phyloP scores from a whole-genome alignment of 768 basidiomycete genomes.

The Boletus vermiculosoides region DNA sequence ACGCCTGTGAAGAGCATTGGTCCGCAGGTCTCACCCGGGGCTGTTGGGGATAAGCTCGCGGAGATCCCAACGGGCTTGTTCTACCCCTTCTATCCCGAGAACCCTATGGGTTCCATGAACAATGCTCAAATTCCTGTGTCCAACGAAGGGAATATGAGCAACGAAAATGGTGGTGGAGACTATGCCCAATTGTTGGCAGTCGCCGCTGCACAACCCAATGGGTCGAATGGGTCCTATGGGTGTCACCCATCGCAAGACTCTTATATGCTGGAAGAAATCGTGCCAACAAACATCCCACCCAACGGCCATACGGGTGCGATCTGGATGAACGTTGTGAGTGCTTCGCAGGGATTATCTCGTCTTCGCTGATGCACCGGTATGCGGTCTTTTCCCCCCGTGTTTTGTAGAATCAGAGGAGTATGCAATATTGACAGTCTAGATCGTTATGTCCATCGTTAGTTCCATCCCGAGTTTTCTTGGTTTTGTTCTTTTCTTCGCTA shows the following conservation, averaged over 20 bases:
- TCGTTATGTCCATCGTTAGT: not conserved
- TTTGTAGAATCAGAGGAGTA: conserved; percentile 25
- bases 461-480: not conserved
- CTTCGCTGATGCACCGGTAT: conserved; percentile 30
- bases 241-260: conserved; percentile 58
- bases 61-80: conserved; percentile 70
- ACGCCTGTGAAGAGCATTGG: conserved; percentile 29
- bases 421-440: conserved; percentile 23
- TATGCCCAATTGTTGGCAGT: conserved; percentile 57
- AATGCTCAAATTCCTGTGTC: conserved; percentile 18
- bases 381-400: not conserved
- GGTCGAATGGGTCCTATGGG: conserved; percentile 50
- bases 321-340: conserved; percentile 48
- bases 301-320: conserved; percentile 34
- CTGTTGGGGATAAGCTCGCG: conserved; percentile 42
- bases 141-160: conserved; percentile 18
- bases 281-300: conserved; percentile 34
- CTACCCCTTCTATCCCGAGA: conserved; percentile 76
- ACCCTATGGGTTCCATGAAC: conserved; percentile 28
- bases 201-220: conserved; percentile 55
- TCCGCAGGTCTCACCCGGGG: conserved; percentile 22
- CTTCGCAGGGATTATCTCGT: conserved; percentile 28
- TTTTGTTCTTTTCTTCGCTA: conserved; percentile 6
- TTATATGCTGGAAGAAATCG: conserved; percentile 70
- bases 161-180: conserved; percentile 33